Base-by-base conservation (phyloP, 306 rosid genomes). In the Albizia julibrissin region DNA sequence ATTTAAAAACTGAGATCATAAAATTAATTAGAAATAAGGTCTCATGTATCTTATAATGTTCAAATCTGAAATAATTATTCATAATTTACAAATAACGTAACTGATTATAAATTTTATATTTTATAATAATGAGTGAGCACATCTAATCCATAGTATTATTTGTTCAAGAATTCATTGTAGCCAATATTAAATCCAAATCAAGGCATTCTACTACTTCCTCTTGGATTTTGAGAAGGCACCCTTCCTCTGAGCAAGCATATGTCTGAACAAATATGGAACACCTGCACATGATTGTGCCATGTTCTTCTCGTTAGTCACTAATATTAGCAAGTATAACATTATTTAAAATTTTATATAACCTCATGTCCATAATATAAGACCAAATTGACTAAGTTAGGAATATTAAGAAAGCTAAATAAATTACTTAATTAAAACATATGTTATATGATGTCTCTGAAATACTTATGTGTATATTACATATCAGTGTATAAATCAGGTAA, bases 301-400 rank as follows among this genome's bases (percentile, higher is more conserved):
- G 29, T n/a, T 58, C 14, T n/a, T 22, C 27, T n/a, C 11, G 1
- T 22, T 31, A 58, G 62, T 56, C 65, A 58, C 13, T 2, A 7
- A 22, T n/a, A n/a, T 58, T 22, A 58, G 65, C 65, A 22, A 58
- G 65, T 10, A 5, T 22, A 58, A 22, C 29, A 9, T n/a, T 22
- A 8, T 58, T 58, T 58, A 19, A 52, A 52, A 52, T 6, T 52
- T 52, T 52, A 19, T 15, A 34, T 42, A 42, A 42, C 0, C 46
- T 7, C 44, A 1, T 7, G 12, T 9, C 0, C 12, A 9, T 42
- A 42, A 42, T 9, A 42, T 42, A 42, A 42, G 11, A 42, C 3
- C 12, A 0, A 9, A 10, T 10, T 42, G 3, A 42, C 12, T 10
- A 8, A 8, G 9, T 42, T 42, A 0, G 0, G 0, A 42, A 42